A percentile compares a stretch with the other conserved stretches of the same genome.
These are phyloP conservation scores for Ustilago shanxiensis DNA, from an alignment of 1,284 basidiomycete species.

Conservation along the genomic window DNA sequence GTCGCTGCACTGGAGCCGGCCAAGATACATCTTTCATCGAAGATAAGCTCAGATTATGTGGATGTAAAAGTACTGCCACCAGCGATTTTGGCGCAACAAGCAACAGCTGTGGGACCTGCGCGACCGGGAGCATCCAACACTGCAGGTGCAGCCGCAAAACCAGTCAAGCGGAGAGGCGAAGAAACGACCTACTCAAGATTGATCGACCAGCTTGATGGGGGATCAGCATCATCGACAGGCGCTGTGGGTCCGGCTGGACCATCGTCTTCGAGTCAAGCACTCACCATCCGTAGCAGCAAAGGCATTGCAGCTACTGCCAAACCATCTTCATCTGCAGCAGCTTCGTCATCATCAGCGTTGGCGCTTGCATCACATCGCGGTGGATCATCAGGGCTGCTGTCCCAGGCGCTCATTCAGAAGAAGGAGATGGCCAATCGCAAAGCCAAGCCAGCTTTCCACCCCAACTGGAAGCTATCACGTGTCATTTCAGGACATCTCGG, in stretches of 20 bases:
- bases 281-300: slow-evolving; percentile 29
- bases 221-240: slow-evolving; percentile 12
- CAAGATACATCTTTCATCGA: slow-evolving; percentile 75
- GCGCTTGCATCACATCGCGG: slow-evolving; percentile 45
- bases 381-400: slow-evolving; percentile 49
- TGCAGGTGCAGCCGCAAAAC: slow-evolving; percentile 9
- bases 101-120: slow-evolving; percentile 77
- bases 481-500: slow-evolving; percentile 98
- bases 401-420: slow-evolving; percentile 64
- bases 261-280: slow-evolving; percentile 37
- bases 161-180: slow-evolving; percentile 30
- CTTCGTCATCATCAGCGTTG: slow-evolving; percentile 12
- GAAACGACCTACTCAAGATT: slow-evolving; percentile 25
- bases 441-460: slow-evolving; percentile 93
- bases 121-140: slow-evolving; percentile 32
- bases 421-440: slow-evolving; percentile 75
- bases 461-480: slow-evolving; percentile 91
- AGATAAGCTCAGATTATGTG: slow-evolving; percentile 84
- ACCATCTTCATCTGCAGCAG: slow-evolving; percentile 26
- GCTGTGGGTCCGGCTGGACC: slow-evolving; percentile 21
- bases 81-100: slow-evolving; percentile 84
- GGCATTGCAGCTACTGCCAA: slow-evolving; percentile 12
- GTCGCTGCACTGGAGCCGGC: slow-evolving; percentile 24
- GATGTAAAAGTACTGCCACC: slow-evolving; percentile 87
- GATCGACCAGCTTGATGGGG: slow-evolving; percentile 48